A percentile compares a stretch with the other conserved stretches of the same genome.
Conservation (phyloP, 352 stramenopile species). For the Phytophthora nicotianae region DNA sequence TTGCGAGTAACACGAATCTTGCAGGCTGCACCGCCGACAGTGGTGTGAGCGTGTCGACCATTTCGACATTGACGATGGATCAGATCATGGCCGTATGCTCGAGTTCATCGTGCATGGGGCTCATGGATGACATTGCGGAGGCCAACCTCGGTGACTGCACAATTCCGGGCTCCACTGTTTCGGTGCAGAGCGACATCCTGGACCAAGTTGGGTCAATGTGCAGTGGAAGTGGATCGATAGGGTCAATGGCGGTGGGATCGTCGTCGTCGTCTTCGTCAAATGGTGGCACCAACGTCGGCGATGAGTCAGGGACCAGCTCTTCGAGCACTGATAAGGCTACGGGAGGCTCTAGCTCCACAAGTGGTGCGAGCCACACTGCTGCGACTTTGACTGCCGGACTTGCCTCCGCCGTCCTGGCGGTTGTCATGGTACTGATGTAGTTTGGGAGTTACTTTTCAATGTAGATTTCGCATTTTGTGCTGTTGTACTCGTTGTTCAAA, state of each 20-base stretch:
- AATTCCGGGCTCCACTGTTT: slow-evolving; percentile 27
- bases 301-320: slow-evolving; percentile 16
- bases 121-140: slow-evolving; percentile 19
- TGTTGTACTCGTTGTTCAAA: background rate
- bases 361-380: background rate
- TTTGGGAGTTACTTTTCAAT: slow-evolving; percentile 2
- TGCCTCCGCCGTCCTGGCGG: background rate
- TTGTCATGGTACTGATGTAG: slow-evolving; percentile 15
- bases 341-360: slow-evolving; percentile 9
- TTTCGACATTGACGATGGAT: slow-evolving; percentile 12
- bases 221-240: slow-evolving; percentile 12
- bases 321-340: slow-evolving; percentile 15
- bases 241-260: slow-evolving; percentile 12
- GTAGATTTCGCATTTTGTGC: background rate
- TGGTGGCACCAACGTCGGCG: slow-evolving; percentile 19
- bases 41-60: slow-evolving; percentile 26
- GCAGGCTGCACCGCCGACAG: slow-evolving; percentile 17
- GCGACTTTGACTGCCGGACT: slow-evolving; percentile 11
- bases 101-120: slow-evolving; percentile 20
- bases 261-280: slow-evolving; percentile 9
- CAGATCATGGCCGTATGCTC: slow-evolving; percentile 20
- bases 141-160: slow-evolving; percentile 30
- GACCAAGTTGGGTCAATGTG: slow-evolving; percentile 9
- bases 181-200: slow-evolving; percentile 25
- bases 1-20: slow-evolving; percentile 25